A percentile compares a stretch with the other conserved stretches of the same genome.
Evolutionary conservation across 306 rosid genomes (phyloP).

Genomic region (Prunus fruticosa): DNA sequence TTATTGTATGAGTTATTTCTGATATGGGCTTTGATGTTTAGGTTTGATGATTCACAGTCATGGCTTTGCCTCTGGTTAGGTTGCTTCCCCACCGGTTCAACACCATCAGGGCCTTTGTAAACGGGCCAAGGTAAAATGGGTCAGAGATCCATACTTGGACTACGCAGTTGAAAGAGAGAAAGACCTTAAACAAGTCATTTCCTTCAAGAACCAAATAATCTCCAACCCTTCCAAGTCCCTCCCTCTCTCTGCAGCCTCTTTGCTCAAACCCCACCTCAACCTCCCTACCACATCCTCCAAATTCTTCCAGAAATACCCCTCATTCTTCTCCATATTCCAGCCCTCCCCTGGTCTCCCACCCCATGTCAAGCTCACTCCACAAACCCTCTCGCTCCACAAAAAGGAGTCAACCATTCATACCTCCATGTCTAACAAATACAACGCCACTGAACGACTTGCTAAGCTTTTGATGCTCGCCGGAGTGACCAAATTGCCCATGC

Average conservation of each 20-base stretch:
- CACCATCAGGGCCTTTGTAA: conserved; percentile 49
- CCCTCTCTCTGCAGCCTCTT: conserved; percentile 56
- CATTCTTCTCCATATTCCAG: conserved; percentile 52
- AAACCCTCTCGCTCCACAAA: conserved; percentile 49
- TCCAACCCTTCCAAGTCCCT: conserved; percentile 53
- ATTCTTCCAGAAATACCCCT: conserved; percentile 47
- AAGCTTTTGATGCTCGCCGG: conserved; percentile 76
- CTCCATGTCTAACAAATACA: conserved; percentile 38
- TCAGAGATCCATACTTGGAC: conserved; percentile 73
- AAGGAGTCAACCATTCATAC: conserved; percentile 55
- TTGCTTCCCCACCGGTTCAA: conserved; percentile 43
- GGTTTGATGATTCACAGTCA: conserved; percentile 13
- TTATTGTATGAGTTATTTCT: neutral
- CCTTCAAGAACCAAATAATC: conserved; percentile 59
- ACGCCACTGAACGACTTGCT: conserved; percentile 52
- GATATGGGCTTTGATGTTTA: neutral
- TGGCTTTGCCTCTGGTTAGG: conserved; percentile 32
- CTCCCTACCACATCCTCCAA: conserved; percentile 51
- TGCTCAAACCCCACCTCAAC: conserved; percentile 44
- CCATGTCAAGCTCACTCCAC: conserved; percentile 54
- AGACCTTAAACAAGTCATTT: conserved; percentile 56
- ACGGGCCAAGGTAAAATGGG: conserved; percentile 83
- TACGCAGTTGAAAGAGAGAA: conserved; percentile 66
- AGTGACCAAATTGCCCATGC: conserved; percentile 54
- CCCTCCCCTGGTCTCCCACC: conserved; percentile 52